phyloP scores from a whole-genome alignment of 176 grass and related monocot genomes.

The Carex scoparia region DNA sequence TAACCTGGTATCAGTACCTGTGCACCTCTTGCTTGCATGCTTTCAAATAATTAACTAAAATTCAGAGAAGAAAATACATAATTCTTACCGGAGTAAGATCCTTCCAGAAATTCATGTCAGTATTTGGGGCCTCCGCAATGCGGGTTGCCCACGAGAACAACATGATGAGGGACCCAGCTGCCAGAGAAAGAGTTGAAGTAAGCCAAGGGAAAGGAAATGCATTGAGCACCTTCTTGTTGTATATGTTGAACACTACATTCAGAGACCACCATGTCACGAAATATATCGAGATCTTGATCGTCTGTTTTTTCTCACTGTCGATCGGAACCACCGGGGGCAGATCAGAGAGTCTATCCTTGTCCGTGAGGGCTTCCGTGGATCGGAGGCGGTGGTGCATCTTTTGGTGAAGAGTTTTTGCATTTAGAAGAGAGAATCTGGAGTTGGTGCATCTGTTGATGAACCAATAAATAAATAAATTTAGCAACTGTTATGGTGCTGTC shows the following conservation, averaged over 20 bases:
- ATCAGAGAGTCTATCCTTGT: constrained; percentile 31
- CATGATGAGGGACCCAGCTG: constrained; percentile 93
- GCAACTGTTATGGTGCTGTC: no score
- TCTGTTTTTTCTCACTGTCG: constrained; percentile 21
- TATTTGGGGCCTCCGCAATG: constrained; percentile 56
- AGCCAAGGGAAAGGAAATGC: constrained; percentile 95
- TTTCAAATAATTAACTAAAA: background rate
- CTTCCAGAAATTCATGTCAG: constrained; percentile 86
- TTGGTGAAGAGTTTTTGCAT: constrained; percentile 41
- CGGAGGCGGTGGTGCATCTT: constrained; percentile 22
- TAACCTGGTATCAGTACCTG: background rate
- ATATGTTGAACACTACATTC: constrained; percentile 99
- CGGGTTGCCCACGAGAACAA: constrained; percentile 64
- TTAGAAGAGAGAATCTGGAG: constrained; percentile 26
- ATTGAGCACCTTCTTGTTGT: constrained; percentile 98
- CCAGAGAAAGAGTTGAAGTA: constrained; percentile 71
- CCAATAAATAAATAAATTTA: no score
- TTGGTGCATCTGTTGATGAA: no score
- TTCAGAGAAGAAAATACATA: background rate
- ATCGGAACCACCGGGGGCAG: constrained; percentile 21
- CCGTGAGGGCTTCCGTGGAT: constrained; percentile 26
- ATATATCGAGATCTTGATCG: constrained; percentile 69
- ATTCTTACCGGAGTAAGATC: constrained; percentile 56
- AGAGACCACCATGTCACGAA: constrained; percentile 96
- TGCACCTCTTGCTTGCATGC: background rate